Base-by-base conservation (phyloP, 805 yeast species). In the Sugiyamaella floridensis region DNA sequence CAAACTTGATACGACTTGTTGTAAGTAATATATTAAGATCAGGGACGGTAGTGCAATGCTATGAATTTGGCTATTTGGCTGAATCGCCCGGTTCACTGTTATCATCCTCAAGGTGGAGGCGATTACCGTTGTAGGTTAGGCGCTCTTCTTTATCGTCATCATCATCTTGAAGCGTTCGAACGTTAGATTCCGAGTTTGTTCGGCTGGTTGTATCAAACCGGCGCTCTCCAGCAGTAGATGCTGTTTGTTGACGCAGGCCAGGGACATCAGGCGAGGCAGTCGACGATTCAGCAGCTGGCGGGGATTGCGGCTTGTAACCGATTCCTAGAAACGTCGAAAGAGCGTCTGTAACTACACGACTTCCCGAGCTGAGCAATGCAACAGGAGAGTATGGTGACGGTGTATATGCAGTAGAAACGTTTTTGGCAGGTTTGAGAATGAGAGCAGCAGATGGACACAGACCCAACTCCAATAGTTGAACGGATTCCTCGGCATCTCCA, bases 401-500 rank as follows among this genome's bases (percentile, higher is more conserved):
- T 50, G 64, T 26, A 57, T 66, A 61, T 47, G 73, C 67, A 54
- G 62, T 50, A n/a, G 64, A 16, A 41, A 60, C 64, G 26, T 64
- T 64, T 20, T 63, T 62, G 29, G 75, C 71, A 0, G 93, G 90
- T 62, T 86, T 85, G 57, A 89, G 70, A 20, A 87, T 82, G 47
- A 89, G 67, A 0, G 85, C 87, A 10, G 95, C 83, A 53, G 95
- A 74, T 1, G 92, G 90, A 14, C 79, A 75, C 49, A 89, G 70
- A 19, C 80, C 81, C 51, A 89, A 70, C 2, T 72, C 76, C 22
- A 64, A 64, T 40, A 89, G 70, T 2, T 81, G 68, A 54, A 69
- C 68, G 52, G 75, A 74, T 59, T 89, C 92, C 48, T 84, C 85
- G 0, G 80, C 77, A 3, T 75, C 77, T 1, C 81, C 70, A 55